These are phyloP conservation scores for Apostasia shenzhenica DNA, from an alignment of 106 monocot genomes.

Conservation along the genomic window DNA sequence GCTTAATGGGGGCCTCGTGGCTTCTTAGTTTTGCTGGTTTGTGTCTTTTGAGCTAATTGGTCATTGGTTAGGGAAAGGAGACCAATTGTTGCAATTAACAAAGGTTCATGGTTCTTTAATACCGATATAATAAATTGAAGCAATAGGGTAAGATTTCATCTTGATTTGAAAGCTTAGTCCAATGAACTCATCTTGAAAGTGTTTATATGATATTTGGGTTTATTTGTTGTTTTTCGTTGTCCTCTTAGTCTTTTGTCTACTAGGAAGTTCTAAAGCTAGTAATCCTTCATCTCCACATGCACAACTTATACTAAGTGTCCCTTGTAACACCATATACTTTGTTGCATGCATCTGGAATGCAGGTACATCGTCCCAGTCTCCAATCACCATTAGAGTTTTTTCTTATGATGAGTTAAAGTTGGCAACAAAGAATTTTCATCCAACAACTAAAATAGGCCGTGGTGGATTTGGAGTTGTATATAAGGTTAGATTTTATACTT, in stretches of 20 bases:
- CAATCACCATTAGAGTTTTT: conserved; percentile 23
- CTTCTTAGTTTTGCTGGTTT: too few relatives aligned
- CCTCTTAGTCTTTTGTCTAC: not conserved
- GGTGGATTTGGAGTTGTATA: conserved; percentile 52
- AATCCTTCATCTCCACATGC: not conserved
- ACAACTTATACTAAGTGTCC: not conserved
- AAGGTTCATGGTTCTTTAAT: too few relatives aligned
- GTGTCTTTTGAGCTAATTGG: too few relatives aligned
- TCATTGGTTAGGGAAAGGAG: too few relatives aligned
- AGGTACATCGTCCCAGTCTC: conserved; percentile 10
- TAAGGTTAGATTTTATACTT: conserved; percentile 21
- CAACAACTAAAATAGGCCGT: conserved; percentile 28
- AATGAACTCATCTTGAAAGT: too few relatives aligned
- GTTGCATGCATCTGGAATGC: not conserved
- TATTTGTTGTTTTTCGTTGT: not conserved
- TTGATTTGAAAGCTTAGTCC: too few relatives aligned
- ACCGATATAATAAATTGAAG: too few relatives aligned
- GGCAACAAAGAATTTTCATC: conserved; percentile 39
- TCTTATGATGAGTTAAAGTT: conserved; percentile 28
- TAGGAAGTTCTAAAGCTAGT: too few relatives aligned
- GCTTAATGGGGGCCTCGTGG: too few relatives aligned
- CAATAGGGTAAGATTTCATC: too few relatives aligned
- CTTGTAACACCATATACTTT: not conserved
- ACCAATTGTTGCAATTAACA: too few relatives aligned
- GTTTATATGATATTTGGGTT: too few relatives aligned